Evolutionary conservation across 2,329 filamentous ascomycete genomes (phyloP), one percentile per base, ranked within the genome.

Genomic region (Pseudocercospora fijiensis): DNA sequence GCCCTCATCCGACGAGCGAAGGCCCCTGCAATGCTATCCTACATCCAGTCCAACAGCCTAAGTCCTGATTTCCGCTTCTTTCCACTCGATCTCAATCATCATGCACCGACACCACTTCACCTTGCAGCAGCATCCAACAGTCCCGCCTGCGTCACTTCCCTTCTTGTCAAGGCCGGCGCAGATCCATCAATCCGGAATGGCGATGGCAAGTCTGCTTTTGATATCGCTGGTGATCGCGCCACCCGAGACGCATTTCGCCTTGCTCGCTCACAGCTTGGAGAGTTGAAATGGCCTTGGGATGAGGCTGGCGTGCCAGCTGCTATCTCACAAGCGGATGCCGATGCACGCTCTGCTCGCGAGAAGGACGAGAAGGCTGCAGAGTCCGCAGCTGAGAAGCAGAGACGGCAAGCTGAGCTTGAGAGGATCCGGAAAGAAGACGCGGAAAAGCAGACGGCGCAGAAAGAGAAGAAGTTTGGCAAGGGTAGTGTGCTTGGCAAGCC

Each of bases 221-320:
- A 96, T 61, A 84, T 99, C 1, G 87, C 91, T 0, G 92, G 94
- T 47, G 92, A 98, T 75, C 86, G 92, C 4, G 78, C 88, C 1
- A 97, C 93, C 0, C 87, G 94, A 1, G 93, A 98, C 74, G 91
- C 93, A 0, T 99, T 99, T 79, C 90, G 95, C 1, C 86, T 97
- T 1, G 92, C 92, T 3, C 89, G 95, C 6, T 84, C 86, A 30
- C 90, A 96, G 73, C 82, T 97, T 1, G 93, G 92, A 16, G 92
- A 96, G 74, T 75, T 76, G 0, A 84, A 81, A 18, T 96, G 89
- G 86, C 80, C 91, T 68, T 99, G 95, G 95, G 86, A 90, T 3
- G 81, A 79, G 0, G 88, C 92, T 1, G 85, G 85, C 26, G 86
- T 99, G 0, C 92, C 93, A 0, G 72, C 87, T 0, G 80, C 89